Evolutionary conservation across 140 eudicot species (phyloP).

Genomic region (Senecio squalidus): DNA sequence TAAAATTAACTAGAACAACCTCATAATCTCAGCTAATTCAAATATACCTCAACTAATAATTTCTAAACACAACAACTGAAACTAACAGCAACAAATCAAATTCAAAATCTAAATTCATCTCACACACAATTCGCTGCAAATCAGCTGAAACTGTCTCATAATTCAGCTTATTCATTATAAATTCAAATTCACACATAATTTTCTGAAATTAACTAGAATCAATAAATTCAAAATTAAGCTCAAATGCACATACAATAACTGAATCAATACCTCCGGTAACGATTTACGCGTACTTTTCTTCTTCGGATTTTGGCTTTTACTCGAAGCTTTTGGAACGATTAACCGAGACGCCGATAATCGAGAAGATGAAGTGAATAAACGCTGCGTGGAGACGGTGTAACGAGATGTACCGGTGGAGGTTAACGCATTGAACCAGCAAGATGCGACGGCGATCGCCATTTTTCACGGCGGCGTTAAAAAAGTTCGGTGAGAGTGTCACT

Average conservation of each 20-base stretch:
- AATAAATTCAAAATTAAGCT: background rate
- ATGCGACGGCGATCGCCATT: constrained; percentile 58
- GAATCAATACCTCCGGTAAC: constrained; percentile 39
- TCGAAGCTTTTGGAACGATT: constrained; percentile 21
- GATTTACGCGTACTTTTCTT: constrained; percentile 20
- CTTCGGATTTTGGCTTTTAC: constrained; percentile 30
- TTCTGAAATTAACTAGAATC: background rate
- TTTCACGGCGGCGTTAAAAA: constrained; percentile 13
- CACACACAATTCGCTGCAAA: background rate
- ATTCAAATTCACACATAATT: no score
- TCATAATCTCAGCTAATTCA: background rate
- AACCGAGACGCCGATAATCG: constrained; percentile 21
- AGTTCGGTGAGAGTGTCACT: background rate
- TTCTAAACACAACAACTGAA: background rate
- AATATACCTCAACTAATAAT: background rate
- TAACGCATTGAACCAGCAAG: constrained; percentile 36
- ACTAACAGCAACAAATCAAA: background rate
- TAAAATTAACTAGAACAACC: background rate
- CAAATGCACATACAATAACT: background rate
- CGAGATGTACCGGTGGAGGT: constrained; percentile 33
- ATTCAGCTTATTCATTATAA: background rate
- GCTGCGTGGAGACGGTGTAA: constrained; percentile 28
- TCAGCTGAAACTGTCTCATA: background rate
- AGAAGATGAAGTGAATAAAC: constrained; percentile 26
- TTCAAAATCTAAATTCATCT: background rate